These are phyloP conservation scores for Kazachstania africana DNA, from an alignment of 805 yeast genomes.

Conservation along the genomic window DNA sequence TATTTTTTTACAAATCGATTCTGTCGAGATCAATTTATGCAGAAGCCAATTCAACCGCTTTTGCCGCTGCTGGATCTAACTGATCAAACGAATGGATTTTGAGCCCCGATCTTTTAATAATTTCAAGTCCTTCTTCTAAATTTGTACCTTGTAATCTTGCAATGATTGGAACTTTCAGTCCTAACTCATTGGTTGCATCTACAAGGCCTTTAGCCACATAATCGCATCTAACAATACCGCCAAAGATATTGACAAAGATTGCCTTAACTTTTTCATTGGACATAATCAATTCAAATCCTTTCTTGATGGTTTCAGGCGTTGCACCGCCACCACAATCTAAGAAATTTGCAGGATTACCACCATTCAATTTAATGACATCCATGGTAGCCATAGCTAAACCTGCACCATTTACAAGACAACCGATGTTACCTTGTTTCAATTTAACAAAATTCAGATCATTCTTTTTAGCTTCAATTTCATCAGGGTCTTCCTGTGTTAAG, in stretches of 20 bases:
- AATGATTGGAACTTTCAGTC: constrained; percentile 85
- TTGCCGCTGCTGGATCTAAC: constrained; percentile 94
- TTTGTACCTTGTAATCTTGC: constrained; percentile 99
- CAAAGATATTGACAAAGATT: constrained; percentile 95
- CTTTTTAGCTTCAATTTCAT: constrained; percentile 86
- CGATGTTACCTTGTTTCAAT: constrained; percentile 96
- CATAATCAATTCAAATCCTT: constrained; percentile 88
- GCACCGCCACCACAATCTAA: constrained; percentile 99
- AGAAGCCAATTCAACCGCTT: constrained; percentile 72
- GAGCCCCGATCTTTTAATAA: constrained; percentile 80
- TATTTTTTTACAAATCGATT: too few relatives aligned
- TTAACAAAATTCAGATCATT: constrained; percentile 92
- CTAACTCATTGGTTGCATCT: constrained; percentile 85
- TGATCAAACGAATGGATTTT: constrained; percentile 86
- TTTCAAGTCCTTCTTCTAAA: constrained; percentile 74
- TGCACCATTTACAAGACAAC: constrained; percentile 98
- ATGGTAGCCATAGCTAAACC: constrained; percentile 99
- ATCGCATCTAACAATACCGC: constrained; percentile 99
- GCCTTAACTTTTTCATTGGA: constrained; percentile 84
- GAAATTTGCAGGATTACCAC: constrained; percentile 98
- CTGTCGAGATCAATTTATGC: too few relatives aligned
- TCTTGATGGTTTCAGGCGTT: constrained; percentile 94
- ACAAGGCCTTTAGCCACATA: constrained; percentile 96
- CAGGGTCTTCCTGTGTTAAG: constrained; percentile 93
- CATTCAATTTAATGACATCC: constrained; percentile 97